Evolutionary conservation across 768 basidiomycete species (phyloP).

Genomic region (Lactarius hatsudake): DNA sequence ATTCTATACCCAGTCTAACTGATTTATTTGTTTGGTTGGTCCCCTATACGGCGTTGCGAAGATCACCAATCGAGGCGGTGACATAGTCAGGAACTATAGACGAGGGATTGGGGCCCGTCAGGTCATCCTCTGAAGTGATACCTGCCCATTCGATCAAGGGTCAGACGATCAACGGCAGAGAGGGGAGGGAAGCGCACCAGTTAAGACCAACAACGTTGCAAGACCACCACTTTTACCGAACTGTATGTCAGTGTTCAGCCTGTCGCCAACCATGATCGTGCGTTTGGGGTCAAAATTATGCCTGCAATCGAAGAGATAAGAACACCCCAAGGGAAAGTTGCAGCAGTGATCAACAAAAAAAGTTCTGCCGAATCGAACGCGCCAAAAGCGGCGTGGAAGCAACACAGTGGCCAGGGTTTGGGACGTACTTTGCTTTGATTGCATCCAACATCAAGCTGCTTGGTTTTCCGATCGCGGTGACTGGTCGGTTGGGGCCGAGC

Average conservation of each 20-base stretch:
- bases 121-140: conserved; percentile 70
- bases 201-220: conserved; percentile 85
- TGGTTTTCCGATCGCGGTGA: conserved; percentile 88
- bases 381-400: background rate
- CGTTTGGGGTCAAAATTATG: conserved; percentile 80
- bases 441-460: conserved; percentile 88
- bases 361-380: conserved; percentile 10
- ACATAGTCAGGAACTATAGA: conserved; percentile 78
- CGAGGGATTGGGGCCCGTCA: conserved; percentile 69
- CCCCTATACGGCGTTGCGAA: conserved; percentile 38
- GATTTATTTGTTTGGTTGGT: background rate
- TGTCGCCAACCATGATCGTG: conserved; percentile 95
- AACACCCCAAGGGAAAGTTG: background rate
- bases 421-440: conserved; percentile 69
- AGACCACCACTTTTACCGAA: conserved; percentile 89
- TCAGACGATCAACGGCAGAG: conserved; percentile 3
- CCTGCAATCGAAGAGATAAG: conserved; percentile 40
- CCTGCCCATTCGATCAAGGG: conserved; percentile 44
- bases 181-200: conserved; percentile 51
- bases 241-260: conserved; percentile 91
- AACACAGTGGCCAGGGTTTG: background rate
- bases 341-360: conserved; percentile 3
- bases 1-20: conserved; percentile 2
- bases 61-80: conserved; percentile 77
- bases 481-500: conserved; percentile 51